phyloP scores from a whole-genome alignment of 2,329 filamentous ascomycete species.

The Fusarium burgessii region DNA sequence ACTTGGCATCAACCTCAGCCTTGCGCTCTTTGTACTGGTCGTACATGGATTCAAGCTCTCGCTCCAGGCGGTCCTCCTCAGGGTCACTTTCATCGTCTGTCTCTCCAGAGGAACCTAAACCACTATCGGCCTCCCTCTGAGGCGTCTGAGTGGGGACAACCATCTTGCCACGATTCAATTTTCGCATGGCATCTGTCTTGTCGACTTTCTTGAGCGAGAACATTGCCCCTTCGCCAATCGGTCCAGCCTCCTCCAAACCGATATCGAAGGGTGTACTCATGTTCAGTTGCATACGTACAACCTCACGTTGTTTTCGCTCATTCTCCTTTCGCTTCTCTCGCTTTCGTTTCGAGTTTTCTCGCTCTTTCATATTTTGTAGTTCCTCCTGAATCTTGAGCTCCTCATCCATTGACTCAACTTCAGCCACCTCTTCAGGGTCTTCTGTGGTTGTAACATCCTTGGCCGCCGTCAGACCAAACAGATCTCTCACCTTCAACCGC shows the following conservation, averaged over 20 bases:
- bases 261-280: constrained; percentile 98
- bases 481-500: constrained; percentile 89
- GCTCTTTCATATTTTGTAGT: constrained; percentile 83
- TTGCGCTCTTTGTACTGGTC: constrained; percentile 84
- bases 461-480: constrained; percentile 81
- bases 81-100: constrained; percentile 76
- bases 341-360: constrained; percentile 80
- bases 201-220: constrained; percentile 88
- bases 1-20: constrained; percentile 85
- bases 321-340: constrained; percentile 89
- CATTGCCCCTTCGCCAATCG: constrained; percentile 83
- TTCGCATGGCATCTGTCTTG: constrained; percentile 75
- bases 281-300: constrained; percentile 95
- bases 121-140: constrained; percentile 70
- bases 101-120: constrained; percentile 65
- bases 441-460: constrained; percentile 71
- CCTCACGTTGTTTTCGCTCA: constrained; percentile 92
- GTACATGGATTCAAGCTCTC: constrained; percentile 89
- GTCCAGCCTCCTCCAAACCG: constrained; percentile 86
- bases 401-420: constrained; percentile 92
- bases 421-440: constrained; percentile 76
- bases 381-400: constrained; percentile 92
- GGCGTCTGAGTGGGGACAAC: constrained; percentile 70
- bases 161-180: constrained; percentile 79
- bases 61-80: constrained; percentile 84